phyloP scores from a whole-genome alignment of 768 basidiomycete species.

The Cyclocybe aegerita region DNA sequence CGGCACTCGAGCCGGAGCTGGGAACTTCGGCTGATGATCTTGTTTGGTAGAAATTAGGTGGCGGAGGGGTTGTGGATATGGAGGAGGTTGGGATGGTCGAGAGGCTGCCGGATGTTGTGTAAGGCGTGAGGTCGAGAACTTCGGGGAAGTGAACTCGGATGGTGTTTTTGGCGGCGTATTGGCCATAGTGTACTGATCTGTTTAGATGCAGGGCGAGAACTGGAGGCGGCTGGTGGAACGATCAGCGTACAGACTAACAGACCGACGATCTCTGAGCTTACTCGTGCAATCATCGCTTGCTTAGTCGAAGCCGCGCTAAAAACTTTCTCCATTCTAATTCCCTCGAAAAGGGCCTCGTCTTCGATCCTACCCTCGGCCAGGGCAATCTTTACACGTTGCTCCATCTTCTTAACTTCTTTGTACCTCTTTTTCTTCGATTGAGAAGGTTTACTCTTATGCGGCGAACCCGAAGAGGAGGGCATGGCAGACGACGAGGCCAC shows the following conservation, averaged over 20 bases:
- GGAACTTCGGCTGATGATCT: constrained; percentile 3
- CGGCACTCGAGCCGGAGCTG: constrained; percentile 5
- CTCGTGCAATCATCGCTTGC: constrained; percentile 90
- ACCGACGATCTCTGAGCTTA: constrained; percentile 32
- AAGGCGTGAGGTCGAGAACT: constrained; percentile 85
- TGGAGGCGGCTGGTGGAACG: constrained; percentile 65
- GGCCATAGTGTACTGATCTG: constrained; percentile 76
- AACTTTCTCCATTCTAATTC: constrained; percentile 77
- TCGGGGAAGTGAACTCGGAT: constrained; percentile 83
- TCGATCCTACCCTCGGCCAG: constrained; percentile 78
- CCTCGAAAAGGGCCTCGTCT: constrained; percentile 66
- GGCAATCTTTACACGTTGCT: constrained; percentile 56
- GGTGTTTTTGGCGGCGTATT: constrained; percentile 84
- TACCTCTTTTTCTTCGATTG: constrained; percentile 74
- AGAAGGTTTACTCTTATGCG: constrained; percentile 44
- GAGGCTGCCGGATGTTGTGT: constrained; percentile 78
- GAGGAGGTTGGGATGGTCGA: constrained; percentile 67
- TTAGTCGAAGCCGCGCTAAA: constrained; percentile 77
- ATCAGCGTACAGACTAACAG: background rate
- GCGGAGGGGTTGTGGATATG: constrained; percentile 64
- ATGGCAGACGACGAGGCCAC: constrained; percentile 13
- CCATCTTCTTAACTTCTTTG: constrained; percentile 69
- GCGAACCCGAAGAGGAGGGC: constrained; percentile 11
- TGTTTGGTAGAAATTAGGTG: constrained; percentile 17
- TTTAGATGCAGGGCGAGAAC: constrained; percentile 90